Evolutionary conservation across 78 protist genomes (phyloP).

Genomic region (Emiliania huxleyi): DNA sequence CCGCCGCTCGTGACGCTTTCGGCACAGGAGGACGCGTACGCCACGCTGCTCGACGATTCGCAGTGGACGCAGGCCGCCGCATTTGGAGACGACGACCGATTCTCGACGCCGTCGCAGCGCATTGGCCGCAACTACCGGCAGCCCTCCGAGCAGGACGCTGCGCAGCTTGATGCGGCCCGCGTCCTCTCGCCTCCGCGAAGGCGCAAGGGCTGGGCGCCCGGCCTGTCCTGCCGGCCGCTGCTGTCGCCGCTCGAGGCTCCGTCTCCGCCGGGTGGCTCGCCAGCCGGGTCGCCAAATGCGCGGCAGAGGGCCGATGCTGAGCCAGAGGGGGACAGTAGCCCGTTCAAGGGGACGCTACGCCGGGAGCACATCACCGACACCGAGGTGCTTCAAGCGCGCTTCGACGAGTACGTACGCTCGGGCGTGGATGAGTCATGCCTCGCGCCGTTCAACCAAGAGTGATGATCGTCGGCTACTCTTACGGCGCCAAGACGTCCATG

Average conservation of each 20-base stretch:
- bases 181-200: neutral
- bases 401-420: neutral
- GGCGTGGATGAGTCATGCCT: neutral
- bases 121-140: neutral
- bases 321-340: neutral
- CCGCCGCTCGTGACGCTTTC: neutral
- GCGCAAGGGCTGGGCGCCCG: neutral
- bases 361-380: neutral
- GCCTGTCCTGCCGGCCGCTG: conserved; percentile 1
- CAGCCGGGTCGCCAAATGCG: no score
- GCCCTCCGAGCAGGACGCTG: neutral
- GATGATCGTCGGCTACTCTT: conserved; percentile 81
- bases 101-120: neutral
- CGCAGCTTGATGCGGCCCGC: neutral
- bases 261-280: neutral
- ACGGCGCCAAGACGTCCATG: conserved; percentile 64
- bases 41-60: neutral
- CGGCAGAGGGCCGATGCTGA: neutral
- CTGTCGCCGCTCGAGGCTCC: neutral
- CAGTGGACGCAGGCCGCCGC: conserved; percentile 10
- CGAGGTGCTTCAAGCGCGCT: neutral
- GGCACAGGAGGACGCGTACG: neutral
- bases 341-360: neutral
- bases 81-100: neutral
- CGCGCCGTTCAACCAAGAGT: neutral